Evolutionary conservation across 495 filamentous ascomycete species (phyloP).

Genomic region (Podospora pseudocomata): DNA sequence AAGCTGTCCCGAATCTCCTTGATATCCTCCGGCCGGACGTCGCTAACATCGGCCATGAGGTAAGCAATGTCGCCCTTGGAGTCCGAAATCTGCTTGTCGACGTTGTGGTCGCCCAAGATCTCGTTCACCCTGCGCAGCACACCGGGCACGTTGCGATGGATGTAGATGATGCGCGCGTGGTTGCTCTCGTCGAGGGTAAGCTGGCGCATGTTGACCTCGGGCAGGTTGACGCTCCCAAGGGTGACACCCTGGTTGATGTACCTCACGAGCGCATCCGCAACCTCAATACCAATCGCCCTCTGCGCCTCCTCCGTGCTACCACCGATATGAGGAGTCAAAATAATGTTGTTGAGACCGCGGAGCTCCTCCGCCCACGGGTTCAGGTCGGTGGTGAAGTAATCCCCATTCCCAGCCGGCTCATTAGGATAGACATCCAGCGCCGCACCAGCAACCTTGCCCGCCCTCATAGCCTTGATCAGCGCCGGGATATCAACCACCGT

Average conservation of each 20-base stretch:
- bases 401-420: slow-evolving; percentile 89
- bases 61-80: slow-evolving; percentile 92
- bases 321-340: slow-evolving; percentile 94
- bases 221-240: slow-evolving; percentile 89
- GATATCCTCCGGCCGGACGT: slow-evolving; percentile 74
- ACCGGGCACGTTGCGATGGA: slow-evolving; percentile 93
- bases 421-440: slow-evolving; percentile 94
- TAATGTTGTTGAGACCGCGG: slow-evolving; percentile 81
- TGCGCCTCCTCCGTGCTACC: slow-evolving; percentile 98
- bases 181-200: slow-evolving; percentile 83
- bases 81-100: slow-evolving; percentile 97
- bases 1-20: slow-evolving; percentile 79
- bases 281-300: slow-evolving; percentile 92
- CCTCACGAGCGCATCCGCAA: slow-evolving; percentile 76
- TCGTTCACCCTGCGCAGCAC: slow-evolving; percentile 91
- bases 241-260: slow-evolving; percentile 94
- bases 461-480: slow-evolving; percentile 80
- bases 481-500: slow-evolving; percentile 93
- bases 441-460: slow-evolving; percentile 86
- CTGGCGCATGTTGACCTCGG: slow-evolving; percentile 83
- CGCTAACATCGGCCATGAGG: slow-evolving; percentile 94
- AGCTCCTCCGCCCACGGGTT: slow-evolving; percentile 87
- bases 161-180: slow-evolving; percentile 88
- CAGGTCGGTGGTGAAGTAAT: slow-evolving; percentile 85
- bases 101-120: slow-evolving; percentile 89